Evolutionary conservation across 2,329 filamentous ascomycete genomes (phyloP).

Genomic region (Alternaria triticina): DNA sequence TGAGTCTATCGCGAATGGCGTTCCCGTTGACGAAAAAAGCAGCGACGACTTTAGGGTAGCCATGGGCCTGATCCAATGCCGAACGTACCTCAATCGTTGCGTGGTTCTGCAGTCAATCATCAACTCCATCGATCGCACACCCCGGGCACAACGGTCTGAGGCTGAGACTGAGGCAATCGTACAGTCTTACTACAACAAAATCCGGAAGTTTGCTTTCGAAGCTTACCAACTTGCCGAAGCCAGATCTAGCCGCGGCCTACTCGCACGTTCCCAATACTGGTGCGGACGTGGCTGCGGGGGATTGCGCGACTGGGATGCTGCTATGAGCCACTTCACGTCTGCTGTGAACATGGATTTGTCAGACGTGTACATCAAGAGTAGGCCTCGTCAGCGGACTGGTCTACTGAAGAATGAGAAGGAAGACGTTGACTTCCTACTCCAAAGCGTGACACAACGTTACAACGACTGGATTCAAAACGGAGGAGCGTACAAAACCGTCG

Average conservation of each 20-base stretch:
- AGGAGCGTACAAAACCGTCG: neutral
- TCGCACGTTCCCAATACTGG: conserved; percentile 30
- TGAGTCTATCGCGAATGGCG: neutral
- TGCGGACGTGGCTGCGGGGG: conserved; percentile 19
- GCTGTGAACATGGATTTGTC: conserved; percentile 14
- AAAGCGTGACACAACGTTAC: neutral
- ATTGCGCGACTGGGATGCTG: conserved; percentile 8
- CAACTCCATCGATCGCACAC: neutral
- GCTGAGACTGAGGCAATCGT: neutral
- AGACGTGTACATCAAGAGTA: neutral
- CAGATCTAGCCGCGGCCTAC: conserved; percentile 12
- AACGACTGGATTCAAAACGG: neutral
- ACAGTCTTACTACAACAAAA: conserved; percentile 2
- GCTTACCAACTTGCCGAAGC: conserved; percentile 15
- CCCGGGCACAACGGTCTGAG: neutral
- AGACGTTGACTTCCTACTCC: conserved; percentile 10
- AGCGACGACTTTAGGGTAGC: neutral
- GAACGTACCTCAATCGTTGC: conserved; percentile 21
- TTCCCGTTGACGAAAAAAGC: neutral
- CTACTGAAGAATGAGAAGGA: conserved; percentile 9
- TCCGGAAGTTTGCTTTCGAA: conserved; percentile 5
- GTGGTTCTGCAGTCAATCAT: conserved; percentile 11
- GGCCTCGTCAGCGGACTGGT: neutral
- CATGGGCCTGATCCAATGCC: conserved; percentile 12
- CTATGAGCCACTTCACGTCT: conserved; percentile 11